Evolutionary conservation across 1,284 basidiomycete genomes (phyloP), one percentile per base, ranked within the genome.

Genomic region (Albatrellus sp.): DNA sequence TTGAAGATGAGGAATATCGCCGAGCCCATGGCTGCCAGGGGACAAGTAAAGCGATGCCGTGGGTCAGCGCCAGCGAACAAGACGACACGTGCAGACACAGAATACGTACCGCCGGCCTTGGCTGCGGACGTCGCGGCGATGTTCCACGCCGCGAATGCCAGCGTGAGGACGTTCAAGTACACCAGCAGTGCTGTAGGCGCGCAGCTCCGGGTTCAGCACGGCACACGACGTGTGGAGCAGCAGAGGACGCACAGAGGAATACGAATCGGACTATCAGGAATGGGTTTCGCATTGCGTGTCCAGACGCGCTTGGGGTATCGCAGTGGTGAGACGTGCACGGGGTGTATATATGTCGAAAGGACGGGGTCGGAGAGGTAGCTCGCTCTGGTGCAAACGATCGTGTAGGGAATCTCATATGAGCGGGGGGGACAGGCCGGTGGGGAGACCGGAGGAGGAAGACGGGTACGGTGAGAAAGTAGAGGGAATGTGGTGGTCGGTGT

Each of bases 131-230:
- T 59, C 13, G 65, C 60, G 37, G 59, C 60, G 19, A 77, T 58
- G 54, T 77, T 75, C 77, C 77, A 80, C 30, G 68, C 65, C 9
- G 76, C 68, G 52, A 80, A 76, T 12, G 69, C 65, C 43, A 80
- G 54, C 11, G 68, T 58, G 40, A 79, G 61, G 34, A 73, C 46
- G 48, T 68, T 73, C 42, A 80, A 55, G 51, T 72, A 73, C 8
- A 64, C 50, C 30, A 79, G 61, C 39, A 80, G 62, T 47, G 68
- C 78, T 81, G 53, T 1, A 12, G n/a, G n/a, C 28, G n/a, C 14
- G 13, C 39, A 28, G 16, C 8, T 29, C 28, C 14, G 5, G 39
- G 19, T 36, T 12, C 3, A 39, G 7, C 40, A 24, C 7, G 29
- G 42, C 14, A 13, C n/a, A 44, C 6, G 38, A 31, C 17, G 34